Percentiles rank a stretch among this genome's conserved stretches.
phyloP scores from a whole-genome alignment of 345 rosid species.

The Litchi chinensis region DNA sequence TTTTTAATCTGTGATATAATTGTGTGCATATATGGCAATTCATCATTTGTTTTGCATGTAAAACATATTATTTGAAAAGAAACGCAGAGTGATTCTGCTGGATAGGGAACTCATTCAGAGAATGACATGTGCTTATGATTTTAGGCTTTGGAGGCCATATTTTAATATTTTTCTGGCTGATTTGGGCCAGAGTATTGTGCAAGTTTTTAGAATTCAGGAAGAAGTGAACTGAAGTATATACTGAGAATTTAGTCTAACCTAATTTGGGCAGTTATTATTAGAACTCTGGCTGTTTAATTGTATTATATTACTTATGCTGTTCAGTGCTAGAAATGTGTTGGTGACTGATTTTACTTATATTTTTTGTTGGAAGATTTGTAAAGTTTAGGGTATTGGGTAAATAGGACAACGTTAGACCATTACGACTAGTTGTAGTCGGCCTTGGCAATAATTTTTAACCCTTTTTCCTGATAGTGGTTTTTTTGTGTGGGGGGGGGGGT shows the following conservation, averaged over 20 bases:
- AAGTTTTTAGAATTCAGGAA: neutral
- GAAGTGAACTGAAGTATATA: neutral
- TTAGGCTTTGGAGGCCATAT: neutral
- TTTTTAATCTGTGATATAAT: neutral
- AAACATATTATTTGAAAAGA: neutral
- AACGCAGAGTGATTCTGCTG: neutral
- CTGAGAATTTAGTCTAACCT: conserved; percentile 4
- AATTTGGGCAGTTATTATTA: neutral
- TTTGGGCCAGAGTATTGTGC: neutral
- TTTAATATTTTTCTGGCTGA: neutral
- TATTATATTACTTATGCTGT: neutral
- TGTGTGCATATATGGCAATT: neutral
- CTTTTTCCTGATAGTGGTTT: neutral
- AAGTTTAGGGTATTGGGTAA: neutral
- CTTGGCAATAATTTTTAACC: neutral
- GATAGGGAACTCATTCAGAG: neutral
- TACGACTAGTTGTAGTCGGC: neutral
- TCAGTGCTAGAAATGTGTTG: neutral
- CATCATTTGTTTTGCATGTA: neutral
- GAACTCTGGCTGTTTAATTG: neutral
- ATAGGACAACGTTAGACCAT: neutral
- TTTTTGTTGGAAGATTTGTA: neutral
- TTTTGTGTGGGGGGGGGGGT: neutral
- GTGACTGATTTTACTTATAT: neutral
- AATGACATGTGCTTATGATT: neutral